A percentile compares a stretch with the other conserved stretches of the same genome.
These are phyloP conservation scores for Phialemonium atrogriseum DNA, from an alignment of 2,329 filamentous ascomycete genomes.

Conservation along the genomic window DNA sequence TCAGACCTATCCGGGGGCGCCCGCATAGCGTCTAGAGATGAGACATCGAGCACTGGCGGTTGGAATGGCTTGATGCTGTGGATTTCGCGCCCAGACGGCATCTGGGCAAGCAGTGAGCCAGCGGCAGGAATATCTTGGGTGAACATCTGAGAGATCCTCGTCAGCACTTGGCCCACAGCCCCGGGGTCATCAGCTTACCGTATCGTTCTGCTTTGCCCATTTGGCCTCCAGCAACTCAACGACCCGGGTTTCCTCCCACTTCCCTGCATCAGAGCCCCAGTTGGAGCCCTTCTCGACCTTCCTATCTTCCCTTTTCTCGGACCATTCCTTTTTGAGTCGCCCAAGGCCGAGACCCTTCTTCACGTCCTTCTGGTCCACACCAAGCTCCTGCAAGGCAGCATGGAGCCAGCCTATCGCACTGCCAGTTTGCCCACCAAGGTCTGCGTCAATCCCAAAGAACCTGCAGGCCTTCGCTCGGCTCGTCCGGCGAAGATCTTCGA, in stretches of 20 bases:
- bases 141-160: constrained; percentile 52
- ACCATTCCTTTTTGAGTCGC: constrained; percentile 64
- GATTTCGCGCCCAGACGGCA: constrained; percentile 86
- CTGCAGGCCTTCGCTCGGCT: constrained; percentile 79
- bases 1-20: constrained; percentile 39
- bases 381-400: constrained; percentile 68
- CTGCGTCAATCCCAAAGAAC: constrained; percentile 85
- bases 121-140: constrained; percentile 68
- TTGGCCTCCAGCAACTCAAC: constrained; percentile 81
- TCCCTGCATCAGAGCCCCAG: constrained; percentile 81
- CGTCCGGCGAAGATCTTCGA: constrained; percentile 65
- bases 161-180: not conserved
- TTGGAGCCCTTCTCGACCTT: constrained; percentile 63
- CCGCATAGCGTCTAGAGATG: constrained; percentile 55
- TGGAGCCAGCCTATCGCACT: constrained; percentile 80
- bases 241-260: constrained; percentile 74
- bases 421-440: constrained; percentile 72
- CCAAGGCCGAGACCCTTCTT: constrained; percentile 50
- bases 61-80: constrained; percentile 62
- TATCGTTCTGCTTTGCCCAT: constrained; percentile 91
- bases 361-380: constrained; percentile 43
- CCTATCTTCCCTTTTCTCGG: constrained; percentile 70
- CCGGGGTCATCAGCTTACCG: constrained; percentile 42
- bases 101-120: constrained; percentile 62
- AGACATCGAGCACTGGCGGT: constrained; percentile 55